phyloP scores from a whole-genome alignment of 108 stramenopile genomes.

The Schizochytrium sp. region DNA sequence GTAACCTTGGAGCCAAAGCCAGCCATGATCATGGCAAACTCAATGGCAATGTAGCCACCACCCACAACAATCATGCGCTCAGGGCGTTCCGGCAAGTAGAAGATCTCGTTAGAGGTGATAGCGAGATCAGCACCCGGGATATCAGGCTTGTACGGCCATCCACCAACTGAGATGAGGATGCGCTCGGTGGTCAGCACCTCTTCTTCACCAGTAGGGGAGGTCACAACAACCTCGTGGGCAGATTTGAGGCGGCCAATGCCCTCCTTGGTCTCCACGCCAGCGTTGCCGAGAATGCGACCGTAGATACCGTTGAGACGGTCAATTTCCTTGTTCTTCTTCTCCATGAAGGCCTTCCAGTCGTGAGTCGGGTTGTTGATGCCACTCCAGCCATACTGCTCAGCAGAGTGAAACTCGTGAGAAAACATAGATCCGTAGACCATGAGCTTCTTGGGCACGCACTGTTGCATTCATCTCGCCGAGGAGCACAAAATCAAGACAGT shows the following conservation, averaged over 20 bases:
- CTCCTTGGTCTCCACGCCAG: slow-evolving; percentile 36
- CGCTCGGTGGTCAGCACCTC: slow-evolving; percentile 72
- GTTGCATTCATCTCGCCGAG: not conserved
- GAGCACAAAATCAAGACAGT: not conserved
- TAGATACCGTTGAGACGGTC: slow-evolving; percentile 87
- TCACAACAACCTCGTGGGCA: slow-evolving; percentile 66
- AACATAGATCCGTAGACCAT: slow-evolving; percentile 86
- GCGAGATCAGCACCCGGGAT: slow-evolving; percentile 80
- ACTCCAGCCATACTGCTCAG: slow-evolving; percentile 75
- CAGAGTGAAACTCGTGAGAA: slow-evolving; percentile 62
- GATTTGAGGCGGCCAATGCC: slow-evolving; percentile 62
- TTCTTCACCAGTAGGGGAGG: slow-evolving; percentile 67
- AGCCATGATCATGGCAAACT: slow-evolving; percentile 89
- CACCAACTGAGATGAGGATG: slow-evolving; percentile 91
- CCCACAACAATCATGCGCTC: slow-evolving; percentile 89
- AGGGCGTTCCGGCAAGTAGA: slow-evolving; percentile 87
- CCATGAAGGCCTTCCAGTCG: slow-evolving; percentile 86
- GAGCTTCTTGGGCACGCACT: slow-evolving; percentile 83
- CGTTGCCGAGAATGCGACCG: slow-evolving; percentile 75
- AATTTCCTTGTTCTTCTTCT: slow-evolving; percentile 86
- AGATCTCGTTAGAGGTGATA: slow-evolving; percentile 91
- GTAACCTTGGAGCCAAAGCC: slow-evolving; percentile 85
- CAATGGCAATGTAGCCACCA: slow-evolving; percentile 97
- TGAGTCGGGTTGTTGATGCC: slow-evolving; percentile 64
- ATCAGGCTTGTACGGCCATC: slow-evolving; percentile 80